phyloP scores from a whole-genome alignment of 352 stramenopile species.

The Pythium brassicae region DNA sequence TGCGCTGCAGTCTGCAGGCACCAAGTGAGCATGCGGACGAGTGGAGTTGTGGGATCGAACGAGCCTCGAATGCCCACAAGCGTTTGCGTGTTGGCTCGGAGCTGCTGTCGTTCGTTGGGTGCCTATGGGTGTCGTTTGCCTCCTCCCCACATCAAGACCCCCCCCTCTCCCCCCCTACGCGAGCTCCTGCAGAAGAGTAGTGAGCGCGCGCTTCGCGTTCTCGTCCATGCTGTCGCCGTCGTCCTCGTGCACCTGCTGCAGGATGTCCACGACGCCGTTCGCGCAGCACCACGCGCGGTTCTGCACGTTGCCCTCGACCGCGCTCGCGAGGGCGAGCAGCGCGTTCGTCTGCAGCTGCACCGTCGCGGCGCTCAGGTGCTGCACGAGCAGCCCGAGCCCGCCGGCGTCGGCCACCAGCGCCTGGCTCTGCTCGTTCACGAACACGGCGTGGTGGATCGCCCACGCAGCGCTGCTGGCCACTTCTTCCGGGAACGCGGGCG shows the following conservation, averaged over 20 bases:
- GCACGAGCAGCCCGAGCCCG: slow-evolving; percentile 51
- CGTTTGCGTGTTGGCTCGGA: neutral
- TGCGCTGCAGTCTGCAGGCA: neutral
- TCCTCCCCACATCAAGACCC: neutral
- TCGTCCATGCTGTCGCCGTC: slow-evolving; percentile 47
- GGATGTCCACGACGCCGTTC: slow-evolving; percentile 30
- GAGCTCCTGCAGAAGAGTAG: slow-evolving; percentile 42
- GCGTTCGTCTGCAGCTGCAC: slow-evolving; percentile 68
- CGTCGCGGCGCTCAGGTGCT: slow-evolving; percentile 33
- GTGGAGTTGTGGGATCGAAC: neutral
- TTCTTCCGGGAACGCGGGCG: slow-evolving; percentile 58
- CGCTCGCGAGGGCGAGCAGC: slow-evolving; percentile 60
- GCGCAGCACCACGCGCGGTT: slow-evolving; percentile 45
- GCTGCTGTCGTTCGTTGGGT: neutral
- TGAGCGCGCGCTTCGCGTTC: slow-evolving; percentile 47
- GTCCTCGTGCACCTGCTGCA: slow-evolving; percentile 39
- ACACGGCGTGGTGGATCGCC: slow-evolving; percentile 67
- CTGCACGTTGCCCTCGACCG: slow-evolving; percentile 34
- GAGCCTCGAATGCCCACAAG: neutral
- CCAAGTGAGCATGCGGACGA: neutral
- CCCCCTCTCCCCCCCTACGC: slow-evolving; percentile 1
- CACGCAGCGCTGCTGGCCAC: slow-evolving; percentile 67
- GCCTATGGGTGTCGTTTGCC: too few relatives aligned
- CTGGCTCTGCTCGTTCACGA: slow-evolving; percentile 62
- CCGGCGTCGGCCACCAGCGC: slow-evolving; percentile 52